Percentiles rank a stretch among this genome's conserved stretches.
phyloP scores from a whole-genome alignment of 768 basidiomycete genomes.

The Cystoderma amianthinum region DNA sequence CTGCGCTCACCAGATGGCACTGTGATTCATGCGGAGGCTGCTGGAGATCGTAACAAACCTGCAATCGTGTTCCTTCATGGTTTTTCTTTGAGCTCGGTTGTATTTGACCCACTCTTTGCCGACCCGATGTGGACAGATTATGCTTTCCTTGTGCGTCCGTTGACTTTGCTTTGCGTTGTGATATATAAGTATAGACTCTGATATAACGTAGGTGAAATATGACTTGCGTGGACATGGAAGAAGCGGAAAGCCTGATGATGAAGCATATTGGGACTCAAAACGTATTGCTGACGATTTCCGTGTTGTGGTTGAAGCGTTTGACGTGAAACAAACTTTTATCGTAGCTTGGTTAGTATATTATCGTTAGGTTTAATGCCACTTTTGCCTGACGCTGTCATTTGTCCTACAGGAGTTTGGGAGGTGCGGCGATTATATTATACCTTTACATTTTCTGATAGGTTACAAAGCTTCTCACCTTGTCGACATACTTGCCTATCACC shows the following conservation, averaged over 20 bases:
- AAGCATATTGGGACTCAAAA: slow-evolving; percentile 17
- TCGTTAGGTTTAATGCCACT: background rate
- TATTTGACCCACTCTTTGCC: slow-evolving; percentile 24
- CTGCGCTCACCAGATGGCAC: slow-evolving; percentile 24
- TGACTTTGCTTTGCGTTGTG: background rate
- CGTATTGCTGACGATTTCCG: slow-evolving; percentile 23
- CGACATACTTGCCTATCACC: slow-evolving; percentile 16
- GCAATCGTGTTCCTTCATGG: slow-evolving; percentile 29
- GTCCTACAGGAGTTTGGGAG: too few species aligned
- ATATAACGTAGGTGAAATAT: slow-evolving; percentile 24
- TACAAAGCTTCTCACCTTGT: slow-evolving; percentile 4
- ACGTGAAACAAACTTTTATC: slow-evolving; percentile 18
- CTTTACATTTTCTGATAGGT: too few species aligned
- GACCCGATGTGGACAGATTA: slow-evolving; percentile 16
- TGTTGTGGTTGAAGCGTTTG: slow-evolving; percentile 20
- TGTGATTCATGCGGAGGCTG: slow-evolving; percentile 24
- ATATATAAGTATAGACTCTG: too few species aligned
- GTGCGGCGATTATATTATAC: too few species aligned
- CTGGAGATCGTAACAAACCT: slow-evolving; percentile 21
- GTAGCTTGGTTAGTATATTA: slow-evolving; percentile 22
- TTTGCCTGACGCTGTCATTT: background rate
- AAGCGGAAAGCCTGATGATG: slow-evolving; percentile 17
- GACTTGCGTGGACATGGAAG: slow-evolving; percentile 25
- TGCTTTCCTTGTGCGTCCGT: slow-evolving; percentile 11
- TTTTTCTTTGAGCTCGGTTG: slow-evolving; percentile 16